Base-by-base conservation (phyloP, 106 monocot genomes). In the Platanthera zijinensis region DNA sequence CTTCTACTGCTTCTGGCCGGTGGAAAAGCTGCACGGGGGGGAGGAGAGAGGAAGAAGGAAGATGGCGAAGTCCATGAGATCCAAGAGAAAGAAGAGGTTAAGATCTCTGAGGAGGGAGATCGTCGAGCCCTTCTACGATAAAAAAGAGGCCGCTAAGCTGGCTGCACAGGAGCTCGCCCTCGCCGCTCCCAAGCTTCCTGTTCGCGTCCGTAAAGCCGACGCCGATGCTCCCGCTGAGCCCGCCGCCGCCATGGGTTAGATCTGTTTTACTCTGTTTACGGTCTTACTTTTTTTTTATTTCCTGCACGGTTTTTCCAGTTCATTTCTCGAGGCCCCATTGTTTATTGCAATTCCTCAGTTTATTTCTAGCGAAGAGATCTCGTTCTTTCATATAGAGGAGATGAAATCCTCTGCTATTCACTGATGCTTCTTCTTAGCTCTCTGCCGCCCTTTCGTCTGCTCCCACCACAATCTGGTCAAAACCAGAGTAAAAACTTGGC, bases 1-100 rank as follows among this genome's bases (percentile, higher is more conserved):
- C 1, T 39, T 39, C 39, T 39, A 39, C 39, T 39, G 3, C 39
- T 39, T 39, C 39, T 39, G 2, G 39, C 0, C 39, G 39, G 39
- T 3, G 1, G 39, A 3, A 21, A 61, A 22, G n/a, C 18, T 6
- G 11, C 5, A 5, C 14, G 22, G 8, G n/a, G 61, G 10, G 10
- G 13, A 39, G 39, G 32, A 8, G 67, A 32, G 11, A 39, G 32
- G 21, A 5, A 51, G n/a, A n/a, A 39, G 32, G 21, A 5, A 51
- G 72, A 85, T 85, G 85, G 85, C 85, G 76, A 85, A 85, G 57
- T 91, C 87, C 12, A 79, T 91, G 74, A 57, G 90, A 59, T 91
- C 87, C 80, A 91, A 91, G 85, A 85, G 79, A 78, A 80, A 91
- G 85, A 86, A 88, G 87, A 78, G 90, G 75, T 76, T 91, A 48